Percentiles rank a stretch among this genome's conserved stretches.
phyloP scores from a whole-genome alignment of 257 asterid genomes.

The Penstemon newberryi region DNA sequence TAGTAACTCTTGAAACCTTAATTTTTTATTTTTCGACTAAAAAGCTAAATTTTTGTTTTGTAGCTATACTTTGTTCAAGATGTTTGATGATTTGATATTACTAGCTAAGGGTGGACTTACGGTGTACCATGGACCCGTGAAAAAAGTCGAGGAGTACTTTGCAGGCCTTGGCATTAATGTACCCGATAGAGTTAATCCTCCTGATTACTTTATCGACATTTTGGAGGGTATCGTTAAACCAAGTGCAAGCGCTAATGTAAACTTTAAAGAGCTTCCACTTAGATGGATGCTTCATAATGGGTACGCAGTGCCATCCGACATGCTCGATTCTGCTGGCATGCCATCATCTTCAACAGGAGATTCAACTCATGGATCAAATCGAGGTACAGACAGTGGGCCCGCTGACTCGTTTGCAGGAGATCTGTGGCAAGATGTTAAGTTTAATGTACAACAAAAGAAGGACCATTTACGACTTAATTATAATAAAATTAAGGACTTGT shows the following conservation, averaged over 20 bases:
- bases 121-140: conserved; percentile 94
- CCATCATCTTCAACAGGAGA: conserved; percentile 48
- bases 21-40: not conserved
- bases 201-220: conserved; percentile 90
- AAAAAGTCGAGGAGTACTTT: conserved; percentile 95
- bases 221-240: conserved; percentile 87
- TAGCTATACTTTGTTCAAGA: conserved; percentile 94
- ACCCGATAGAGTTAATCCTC: conserved; percentile 97
- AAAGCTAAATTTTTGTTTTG: conserved; percentile 22
- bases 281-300: conserved; percentile 99
- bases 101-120: conserved; percentile 97
- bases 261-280: conserved; percentile 83
- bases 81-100: conserved; percentile 95
- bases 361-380: conserved; percentile 53
- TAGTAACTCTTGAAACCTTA: too few relatives aligned
- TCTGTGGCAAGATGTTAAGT: conserved; percentile 77
- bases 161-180: conserved; percentile 76
- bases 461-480: conserved; percentile 60
- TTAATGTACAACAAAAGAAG: conserved; percentile 58
- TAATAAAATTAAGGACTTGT: conserved; percentile 58
- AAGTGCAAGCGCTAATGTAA: conserved; percentile 51
- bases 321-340: conserved; percentile 72
- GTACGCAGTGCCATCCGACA: conserved; percentile 89
- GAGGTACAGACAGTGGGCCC: conserved; percentile 35
- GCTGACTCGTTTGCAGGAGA: conserved; percentile 72